Evolutionary conservation across 1,284 basidiomycete genomes (phyloP).

Genomic region (Stygiomarasmius scandens): DNA sequence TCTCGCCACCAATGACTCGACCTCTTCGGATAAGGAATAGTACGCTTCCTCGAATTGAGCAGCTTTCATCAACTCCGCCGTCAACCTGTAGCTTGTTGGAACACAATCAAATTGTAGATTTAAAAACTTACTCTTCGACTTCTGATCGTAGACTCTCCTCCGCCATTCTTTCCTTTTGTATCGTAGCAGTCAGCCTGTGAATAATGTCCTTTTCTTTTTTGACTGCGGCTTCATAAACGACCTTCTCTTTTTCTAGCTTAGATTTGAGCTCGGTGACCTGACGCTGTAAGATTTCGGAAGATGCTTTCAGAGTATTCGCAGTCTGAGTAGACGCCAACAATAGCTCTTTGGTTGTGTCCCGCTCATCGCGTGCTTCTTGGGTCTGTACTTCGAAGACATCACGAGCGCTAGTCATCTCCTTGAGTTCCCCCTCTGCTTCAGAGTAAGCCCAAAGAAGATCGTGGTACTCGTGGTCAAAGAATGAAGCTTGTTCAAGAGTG

Average conservation of each 20-base stretch:
- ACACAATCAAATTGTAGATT: background rate
- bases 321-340: conserved; percentile 27
- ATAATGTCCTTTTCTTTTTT: conserved; percentile 55
- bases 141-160: conserved; percentile 66
- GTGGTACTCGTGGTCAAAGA: background rate
- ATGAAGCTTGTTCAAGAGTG: background rate
- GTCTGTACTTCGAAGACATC: conserved; percentile 18
- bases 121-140: conserved; percentile 56
- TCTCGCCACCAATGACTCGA: conserved; percentile 62
- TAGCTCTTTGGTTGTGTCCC: conserved; percentile 9
- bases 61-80: conserved; percentile 55
- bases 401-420: background rate
- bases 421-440: conserved; percentile 1
- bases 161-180: conserved; percentile 57
- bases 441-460: conserved; percentile 9
- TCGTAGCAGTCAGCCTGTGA: conserved; percentile 48
- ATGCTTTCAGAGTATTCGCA: conserved; percentile 29
- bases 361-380: conserved; percentile 12
- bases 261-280: conserved; percentile 35
- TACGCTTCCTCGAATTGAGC: conserved; percentile 72
- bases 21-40: conserved; percentile 59
- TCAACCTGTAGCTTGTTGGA: conserved; percentile 45
- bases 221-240: conserved; percentile 33
- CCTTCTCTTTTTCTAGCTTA: conserved; percentile 24
- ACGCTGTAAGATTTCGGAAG: conserved; percentile 28